phyloP scores from a whole-genome alignment of 2,329 filamentous ascomycete genomes.

The Fonsecaea erecta region DNA sequence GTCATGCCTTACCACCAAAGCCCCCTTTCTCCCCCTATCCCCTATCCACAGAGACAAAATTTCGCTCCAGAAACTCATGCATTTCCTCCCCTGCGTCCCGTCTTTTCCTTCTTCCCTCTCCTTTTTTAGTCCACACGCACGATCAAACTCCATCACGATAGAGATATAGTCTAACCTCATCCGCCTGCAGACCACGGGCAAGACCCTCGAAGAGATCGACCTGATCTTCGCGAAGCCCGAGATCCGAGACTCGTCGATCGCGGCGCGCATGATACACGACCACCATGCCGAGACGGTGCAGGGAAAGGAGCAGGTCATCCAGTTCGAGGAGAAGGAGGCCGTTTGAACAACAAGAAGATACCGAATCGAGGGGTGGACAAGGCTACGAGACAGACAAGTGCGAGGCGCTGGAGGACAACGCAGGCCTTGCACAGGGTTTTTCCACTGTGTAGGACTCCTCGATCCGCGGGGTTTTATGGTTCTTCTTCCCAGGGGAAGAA shows the following conservation, averaged over 20 bases:
- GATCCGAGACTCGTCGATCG: slow-evolving; percentile 25
- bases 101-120: not conserved
- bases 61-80: not conserved
- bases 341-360: not conserved
- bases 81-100: not conserved
- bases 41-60: not conserved
- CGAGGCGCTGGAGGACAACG: too few species aligned
- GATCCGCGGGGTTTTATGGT: too few species aligned
- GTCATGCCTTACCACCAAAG: not conserved
- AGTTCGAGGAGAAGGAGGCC: slow-evolving; percentile 19
- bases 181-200: slow-evolving; percentile 35
- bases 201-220: slow-evolving; percentile 65
- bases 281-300: not conserved
- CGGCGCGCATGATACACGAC: slow-evolving; percentile 24
- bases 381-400: too few species aligned
- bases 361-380: not conserved
- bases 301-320: slow-evolving; percentile 10
- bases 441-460: too few species aligned
- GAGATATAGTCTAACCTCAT: not conserved
- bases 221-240: slow-evolving; percentile 43
- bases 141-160: not conserved
- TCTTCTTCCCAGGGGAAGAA: too few species aligned
- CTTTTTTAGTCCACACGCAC: not conserved
- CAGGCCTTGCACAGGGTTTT: too few species aligned
- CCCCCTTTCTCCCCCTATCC: not conserved